Conservation (phyloP, 2,329 filamentous ascomycete species). For the Mycosphaerella sp. region DNA sequence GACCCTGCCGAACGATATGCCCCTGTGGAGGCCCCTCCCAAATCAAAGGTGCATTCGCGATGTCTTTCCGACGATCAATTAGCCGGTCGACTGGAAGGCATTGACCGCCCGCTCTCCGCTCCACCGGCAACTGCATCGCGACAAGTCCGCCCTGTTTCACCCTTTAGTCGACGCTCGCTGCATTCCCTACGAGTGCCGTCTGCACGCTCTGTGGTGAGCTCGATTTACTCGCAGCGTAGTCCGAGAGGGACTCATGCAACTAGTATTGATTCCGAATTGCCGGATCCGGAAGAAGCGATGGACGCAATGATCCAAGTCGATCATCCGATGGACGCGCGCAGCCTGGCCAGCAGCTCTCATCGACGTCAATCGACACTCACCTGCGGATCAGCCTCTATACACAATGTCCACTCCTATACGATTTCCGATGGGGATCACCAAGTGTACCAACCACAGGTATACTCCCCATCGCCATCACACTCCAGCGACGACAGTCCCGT, state of each 20-base stretch:
- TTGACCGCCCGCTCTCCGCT: constrained; percentile 13
- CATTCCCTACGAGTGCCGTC: neutral
- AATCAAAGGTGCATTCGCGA: constrained; percentile 28
- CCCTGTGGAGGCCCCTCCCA: constrained; percentile 26
- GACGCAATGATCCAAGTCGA: constrained; percentile 1
- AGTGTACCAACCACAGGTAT: constrained; percentile 16
- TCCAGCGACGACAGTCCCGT: constrained; percentile 15
- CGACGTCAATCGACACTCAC: constrained; percentile 8
- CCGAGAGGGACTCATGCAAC: neutral
- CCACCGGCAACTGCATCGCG: constrained; percentile 8
- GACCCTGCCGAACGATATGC: constrained; percentile 27
- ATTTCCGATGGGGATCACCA: constrained; percentile 14
- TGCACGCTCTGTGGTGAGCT: constrained; percentile 6
- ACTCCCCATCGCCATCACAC: constrained; percentile 18
- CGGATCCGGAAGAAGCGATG: neutral
- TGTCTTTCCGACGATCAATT: constrained; percentile 30
- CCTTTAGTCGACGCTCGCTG: constrained; percentile 3
- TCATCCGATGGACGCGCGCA: constrained; percentile 10
- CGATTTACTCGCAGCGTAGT: constrained; percentile 11
- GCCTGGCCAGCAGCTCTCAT: neutral
- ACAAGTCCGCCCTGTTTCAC: constrained; percentile 7
- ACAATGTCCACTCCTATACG: constrained; percentile 25
- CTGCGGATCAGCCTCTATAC: constrained; percentile 17
- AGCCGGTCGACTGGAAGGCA: constrained; percentile 22
- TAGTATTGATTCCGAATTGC: too few relatives aligned